Evolutionary conservation across 2,329 filamentous ascomycete genomes (phyloP), one percentile per base, ranked within the genome.

Genomic region (Penicillium sp.): DNA sequence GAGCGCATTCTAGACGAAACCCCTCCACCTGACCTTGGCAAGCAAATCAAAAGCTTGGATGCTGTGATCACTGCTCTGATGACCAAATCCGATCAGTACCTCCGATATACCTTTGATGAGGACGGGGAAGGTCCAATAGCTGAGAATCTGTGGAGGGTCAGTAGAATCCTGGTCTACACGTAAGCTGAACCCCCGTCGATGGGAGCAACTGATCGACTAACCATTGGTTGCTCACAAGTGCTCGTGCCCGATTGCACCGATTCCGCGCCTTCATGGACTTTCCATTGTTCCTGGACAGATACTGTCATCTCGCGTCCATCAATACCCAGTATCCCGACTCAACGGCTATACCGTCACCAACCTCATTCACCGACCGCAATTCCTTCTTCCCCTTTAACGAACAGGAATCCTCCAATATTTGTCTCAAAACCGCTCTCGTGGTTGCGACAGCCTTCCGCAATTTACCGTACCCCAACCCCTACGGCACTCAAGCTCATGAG

Each of bases 241-340:
- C 67, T 35, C 62, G 67, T 24, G 58, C 62, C 16, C 65, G 62
- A 27, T 54, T 68, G 0, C 68, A 70, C 33, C 66, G 68, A 0
- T 69, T 67, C 58, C 57, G 62, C 11, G 68, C 69, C 18, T 70
- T 70, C 13, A 53, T 63, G 46, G 68, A 69, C 27, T 55, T 66
- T 5, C 69, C 69, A 0, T 31, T 71, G 3, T 69, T 70, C n/a
- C 40, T 69, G 0, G 61, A 68, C 6, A 63, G 64, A 47, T 62
- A 65, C 40, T 69, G 68, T 27, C 66, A 70, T 27, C 62, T 69
- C 18, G 36, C 59, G 3, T 62, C 66, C 13, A 65, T 68, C 16
- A 64, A 65, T 37, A 60, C 35, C 19, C 40, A 62, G 10, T 52
- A 58, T 19, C 56, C 60, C 4, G 54, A 51, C 6, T 55, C 39